A percentile compares a stretch with the other conserved stretches of the same genome.
phyloP scores from a whole-genome alignment of 371 early-diverging fungal genomes.

The Rhizopus arrhizus region DNA sequence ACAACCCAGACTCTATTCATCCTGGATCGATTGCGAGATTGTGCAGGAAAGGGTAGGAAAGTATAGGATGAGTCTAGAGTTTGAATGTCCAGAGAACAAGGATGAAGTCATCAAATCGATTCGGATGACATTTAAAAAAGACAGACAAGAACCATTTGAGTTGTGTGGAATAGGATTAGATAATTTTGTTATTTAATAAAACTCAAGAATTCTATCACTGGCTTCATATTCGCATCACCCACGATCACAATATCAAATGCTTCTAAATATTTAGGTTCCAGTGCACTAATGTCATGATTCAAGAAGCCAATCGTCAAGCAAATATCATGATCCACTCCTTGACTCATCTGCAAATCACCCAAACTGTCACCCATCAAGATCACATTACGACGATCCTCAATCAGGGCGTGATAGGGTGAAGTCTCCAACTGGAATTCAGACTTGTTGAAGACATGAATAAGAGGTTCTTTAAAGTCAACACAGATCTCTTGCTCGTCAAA shows the following conservation, averaged over 20 bases:
- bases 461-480: constrained; percentile 62
- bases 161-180: constrained; percentile 45
- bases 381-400: constrained; percentile 54
- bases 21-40: constrained; percentile 23
- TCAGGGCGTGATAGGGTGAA: constrained; percentile 42
- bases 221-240: constrained; percentile 61
- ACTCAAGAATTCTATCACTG: constrained; percentile 45
- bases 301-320: constrained; percentile 72
- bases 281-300: constrained; percentile 63
- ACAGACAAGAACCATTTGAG: constrained; percentile 31
- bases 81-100: constrained; percentile 23
- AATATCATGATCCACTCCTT: constrained; percentile 58
- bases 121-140: constrained; percentile 26
- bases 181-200: constrained; percentile 39
- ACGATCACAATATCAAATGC: constrained; percentile 75
- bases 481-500: constrained; percentile 59
- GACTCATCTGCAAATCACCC: constrained; percentile 76
- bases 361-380: constrained; percentile 76
- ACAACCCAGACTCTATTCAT: constrained; percentile 17
- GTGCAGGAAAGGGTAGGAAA: background rate
- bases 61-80: constrained; percentile 14
- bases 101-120: constrained; percentile 29
- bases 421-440: constrained; percentile 60
- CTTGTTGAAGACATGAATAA: constrained; percentile 82
- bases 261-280: constrained; percentile 53